A percentile compares a stretch with the other conserved stretches of the same genome.
Conservation (phyloP, 1,284 basidiomycete species). For the Microbotryum violaceum region DNA sequence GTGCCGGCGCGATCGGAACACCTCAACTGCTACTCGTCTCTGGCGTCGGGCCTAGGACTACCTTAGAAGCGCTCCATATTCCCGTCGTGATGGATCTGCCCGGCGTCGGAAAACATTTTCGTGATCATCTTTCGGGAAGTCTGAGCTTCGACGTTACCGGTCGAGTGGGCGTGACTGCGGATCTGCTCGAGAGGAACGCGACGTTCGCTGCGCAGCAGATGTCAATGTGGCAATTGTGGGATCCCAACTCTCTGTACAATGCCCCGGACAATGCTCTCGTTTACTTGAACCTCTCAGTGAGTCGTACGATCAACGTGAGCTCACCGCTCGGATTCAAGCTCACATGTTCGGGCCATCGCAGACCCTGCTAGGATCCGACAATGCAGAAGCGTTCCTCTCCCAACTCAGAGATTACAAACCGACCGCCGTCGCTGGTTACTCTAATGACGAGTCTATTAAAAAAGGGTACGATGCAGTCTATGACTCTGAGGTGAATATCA, state of each 20-base stretch:
- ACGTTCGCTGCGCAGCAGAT: slow-evolving; percentile 32
- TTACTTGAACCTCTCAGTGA: slow-evolving; percentile 53
- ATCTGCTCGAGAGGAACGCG: slow-evolving; percentile 28
- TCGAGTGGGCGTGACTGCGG: slow-evolving; percentile 33
- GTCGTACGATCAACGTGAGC: not conserved
- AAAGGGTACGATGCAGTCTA: slow-evolving; percentile 27
- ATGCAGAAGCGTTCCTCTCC: slow-evolving; percentile 29
- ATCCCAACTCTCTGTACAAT: slow-evolving; percentile 48
- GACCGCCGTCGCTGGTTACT: slow-evolving; percentile 36
- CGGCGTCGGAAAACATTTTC: slow-evolving; percentile 57
- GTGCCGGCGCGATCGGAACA: slow-evolving; percentile 47
- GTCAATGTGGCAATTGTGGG: slow-evolving; percentile 29
- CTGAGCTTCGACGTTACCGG: slow-evolving; percentile 32
- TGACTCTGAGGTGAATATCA: slow-evolving; percentile 23
- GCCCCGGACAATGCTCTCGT: slow-evolving; percentile 61
- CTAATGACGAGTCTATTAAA: slow-evolving; percentile 11
- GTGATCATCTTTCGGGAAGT: slow-evolving; percentile 28
- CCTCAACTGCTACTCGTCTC: slow-evolving; percentile 57
- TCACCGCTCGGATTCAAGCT: not conserved
- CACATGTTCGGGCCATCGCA: not conserved
- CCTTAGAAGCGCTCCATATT: slow-evolving; percentile 52
- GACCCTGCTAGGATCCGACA: slow-evolving; percentile 46
- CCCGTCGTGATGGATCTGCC: slow-evolving; percentile 41
- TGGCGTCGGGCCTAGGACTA: slow-evolving; percentile 59
- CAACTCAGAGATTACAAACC: slow-evolving; percentile 43